phyloP scores from a whole-genome alignment of 257 asterid genomes.

The Przewalskia tangutica region DNA sequence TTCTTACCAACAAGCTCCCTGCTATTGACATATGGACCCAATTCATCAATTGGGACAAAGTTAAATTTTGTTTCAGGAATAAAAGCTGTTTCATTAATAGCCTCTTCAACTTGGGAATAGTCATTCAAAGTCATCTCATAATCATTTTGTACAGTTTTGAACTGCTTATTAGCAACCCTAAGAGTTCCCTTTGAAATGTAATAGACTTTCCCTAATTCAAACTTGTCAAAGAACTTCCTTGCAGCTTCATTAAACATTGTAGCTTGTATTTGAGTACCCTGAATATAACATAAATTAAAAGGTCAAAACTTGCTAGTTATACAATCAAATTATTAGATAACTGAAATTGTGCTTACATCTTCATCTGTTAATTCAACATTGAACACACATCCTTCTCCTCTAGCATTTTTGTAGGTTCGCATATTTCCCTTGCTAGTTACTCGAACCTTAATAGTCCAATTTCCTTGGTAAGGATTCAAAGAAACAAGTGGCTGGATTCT shows the following conservation, averaged over 20 bases:
- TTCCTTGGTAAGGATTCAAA: conserved; percentile 87
- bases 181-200: conserved; percentile 83
- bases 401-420: conserved; percentile 65
- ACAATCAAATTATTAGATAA: not conserved
- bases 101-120: conserved; percentile 76
- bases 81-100: conserved; percentile 47
- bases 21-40: conserved; percentile 79
- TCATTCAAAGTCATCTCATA: conserved; percentile 92
- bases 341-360: conserved; percentile 47
- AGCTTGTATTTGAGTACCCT: conserved; percentile 99
- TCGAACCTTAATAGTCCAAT: conserved; percentile 82
- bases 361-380: conserved; percentile 93
- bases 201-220: conserved; percentile 84
- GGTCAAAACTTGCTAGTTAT: not conserved
- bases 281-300: not conserved
- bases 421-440: conserved; percentile 74
- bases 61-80: conserved; percentile 64
- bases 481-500: conserved; percentile 84
- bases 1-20: conserved; percentile 85
- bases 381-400: conserved; percentile 97
- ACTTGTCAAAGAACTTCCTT: conserved; percentile 68
- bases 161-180: conserved; percentile 83
- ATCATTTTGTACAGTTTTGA: conserved; percentile 74
- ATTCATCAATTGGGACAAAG: conserved; percentile 78
- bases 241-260: conserved; percentile 98